Base-by-base conservation (phyloP, 2,329 filamentous ascomycete species). In the Aspergillus latus region DNA sequence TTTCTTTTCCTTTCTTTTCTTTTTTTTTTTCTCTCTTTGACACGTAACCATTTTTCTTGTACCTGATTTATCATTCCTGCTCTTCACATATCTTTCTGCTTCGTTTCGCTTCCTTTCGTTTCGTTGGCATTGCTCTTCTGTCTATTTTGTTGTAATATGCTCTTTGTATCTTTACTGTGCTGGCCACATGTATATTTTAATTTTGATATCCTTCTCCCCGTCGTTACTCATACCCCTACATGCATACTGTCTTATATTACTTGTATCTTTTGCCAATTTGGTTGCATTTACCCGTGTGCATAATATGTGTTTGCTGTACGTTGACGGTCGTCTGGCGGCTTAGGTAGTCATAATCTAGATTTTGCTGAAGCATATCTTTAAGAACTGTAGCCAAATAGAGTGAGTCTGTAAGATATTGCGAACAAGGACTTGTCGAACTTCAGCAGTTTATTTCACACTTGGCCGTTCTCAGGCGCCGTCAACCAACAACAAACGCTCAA, bases 101-200 rank as follows among this genome's bases (percentile, higher is more conserved):
- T 21, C 42, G 52, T 58, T 54, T 43, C 44, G 34, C 77, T 68
- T 79, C 51, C 60, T 10, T 45, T 11, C 42, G 10, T 64, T 59
- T 68, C 63, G 57, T 62, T 65, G 53, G 64, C 56, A 30, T 30
- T 59, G 57, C 15, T 21, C 21, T 13, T 42, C 36, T 61, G 64
- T 66, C 56, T 68, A 66, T 68, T 53, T 68, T 56, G 59, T 70
- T 72, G 67, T 72, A 72, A 72, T 70, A 66, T 65, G 53, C 65
- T 64, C 60, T 45, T 45, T 47, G 49, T 49, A 55, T 43, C 59
- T 63, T 58, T 60, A 62, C 59, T 72, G 72, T 75, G 73, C 73
- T 73, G 73, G 73, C 60, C 73, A 74, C 71, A 72, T 69, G 71
- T 74, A 73, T 69, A 69, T 68, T 72, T 67, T 72, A 71, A 51